Percentiles rank a stretch among this genome's conserved stretches.
Conservation (phyloP, 768 basidiomycete genomes). For the Galerina sulciceps region DNA sequence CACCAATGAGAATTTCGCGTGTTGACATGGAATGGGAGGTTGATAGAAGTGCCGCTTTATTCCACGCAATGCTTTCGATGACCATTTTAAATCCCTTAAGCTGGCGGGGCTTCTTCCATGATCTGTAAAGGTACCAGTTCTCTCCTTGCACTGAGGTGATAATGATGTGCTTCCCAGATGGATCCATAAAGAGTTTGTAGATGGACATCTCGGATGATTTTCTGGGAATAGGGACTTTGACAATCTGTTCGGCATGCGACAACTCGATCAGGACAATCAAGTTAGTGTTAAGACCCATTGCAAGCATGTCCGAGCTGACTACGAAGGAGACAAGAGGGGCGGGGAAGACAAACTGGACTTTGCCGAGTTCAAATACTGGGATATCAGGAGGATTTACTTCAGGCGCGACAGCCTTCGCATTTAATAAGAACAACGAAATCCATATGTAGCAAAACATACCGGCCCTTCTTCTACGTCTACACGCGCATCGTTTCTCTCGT, state of each 20-base stretch:
- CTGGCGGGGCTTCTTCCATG: constrained; percentile 81
- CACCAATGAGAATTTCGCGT: constrained; percentile 85
- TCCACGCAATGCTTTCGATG: constrained; percentile 94
- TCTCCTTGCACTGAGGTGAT: constrained; percentile 88
- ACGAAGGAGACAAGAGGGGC: constrained; percentile 83
- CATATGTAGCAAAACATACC: constrained; percentile 13
- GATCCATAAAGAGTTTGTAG: constrained; percentile 88
- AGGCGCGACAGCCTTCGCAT: constrained; percentile 28
- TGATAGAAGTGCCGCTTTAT: constrained; percentile 66
- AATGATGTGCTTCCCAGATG: constrained; percentile 88
- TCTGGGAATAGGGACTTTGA: constrained; percentile 76
- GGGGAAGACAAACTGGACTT: constrained; percentile 88
- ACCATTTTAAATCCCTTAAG: constrained; percentile 84
- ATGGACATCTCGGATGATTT: constrained; percentile 80
- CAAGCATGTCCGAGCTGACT: constrained; percentile 85
- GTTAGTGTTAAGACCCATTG: constrained; percentile 81
- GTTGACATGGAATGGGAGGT: constrained; percentile 75
- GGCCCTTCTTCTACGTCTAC: constrained; percentile 42
- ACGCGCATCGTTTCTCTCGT: constrained; percentile 53
- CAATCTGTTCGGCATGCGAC: constrained; percentile 82
- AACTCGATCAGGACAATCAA: constrained; percentile 88
- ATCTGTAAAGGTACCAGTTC: constrained; percentile 87
- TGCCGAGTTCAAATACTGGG: constrained; percentile 81
- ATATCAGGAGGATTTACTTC: constrained; percentile 48
- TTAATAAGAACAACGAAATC: neutral